These are phyloP conservation scores for Talaromyces albobiverticillius DNA, from an alignment of 2,329 filamentous ascomycete genomes.

Conservation along the genomic window DNA sequence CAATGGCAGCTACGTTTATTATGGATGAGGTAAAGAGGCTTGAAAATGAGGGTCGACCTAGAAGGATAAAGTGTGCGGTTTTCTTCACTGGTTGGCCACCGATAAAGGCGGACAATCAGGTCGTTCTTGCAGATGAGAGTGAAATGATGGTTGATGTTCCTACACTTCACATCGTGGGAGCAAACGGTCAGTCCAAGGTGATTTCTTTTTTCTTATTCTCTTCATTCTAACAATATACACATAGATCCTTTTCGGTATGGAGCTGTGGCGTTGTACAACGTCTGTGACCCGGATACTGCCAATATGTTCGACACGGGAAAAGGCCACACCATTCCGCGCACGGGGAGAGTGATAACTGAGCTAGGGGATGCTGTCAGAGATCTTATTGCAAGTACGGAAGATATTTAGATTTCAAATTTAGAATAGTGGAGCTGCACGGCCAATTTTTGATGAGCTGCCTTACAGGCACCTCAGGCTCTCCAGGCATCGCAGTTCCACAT, in stretches of 20 bases:
- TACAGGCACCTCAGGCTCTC: no score
- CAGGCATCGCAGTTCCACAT: no score
- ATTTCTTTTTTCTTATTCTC: not conserved
- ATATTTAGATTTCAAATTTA: no score
- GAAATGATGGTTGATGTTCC: slow-evolving; percentile 42
- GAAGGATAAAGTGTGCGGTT: slow-evolving; percentile 45
- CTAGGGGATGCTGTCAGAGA: slow-evolving; percentile 10
- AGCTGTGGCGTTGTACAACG: slow-evolving; percentile 59
- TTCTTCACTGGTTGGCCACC: slow-evolving; percentile 51
- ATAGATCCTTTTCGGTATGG: slow-evolving; percentile 61
- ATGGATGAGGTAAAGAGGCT: slow-evolving; percentile 49
- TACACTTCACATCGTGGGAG: slow-evolving; percentile 40
- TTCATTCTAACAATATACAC: not conserved
- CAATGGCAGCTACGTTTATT: slow-evolving; percentile 53
- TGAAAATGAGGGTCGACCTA: slow-evolving; percentile 32
- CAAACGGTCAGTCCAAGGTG: slow-evolving; percentile 14
- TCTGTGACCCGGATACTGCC: slow-evolving; percentile 59
- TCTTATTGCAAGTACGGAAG: slow-evolving; percentile 8
- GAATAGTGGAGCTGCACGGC: no score
- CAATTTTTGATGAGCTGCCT: no score
- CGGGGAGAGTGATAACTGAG: slow-evolving; percentile 9
- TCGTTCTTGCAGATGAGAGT: slow-evolving; percentile 40
- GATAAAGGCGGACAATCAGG: slow-evolving; percentile 27
- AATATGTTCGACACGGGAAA: slow-evolving; percentile 65
- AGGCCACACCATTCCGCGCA: slow-evolving; percentile 59